These are phyloP conservation scores for Passiflora organensis DNA, from an alignment of 345 rosid genomes.

Conservation along the genomic window DNA sequence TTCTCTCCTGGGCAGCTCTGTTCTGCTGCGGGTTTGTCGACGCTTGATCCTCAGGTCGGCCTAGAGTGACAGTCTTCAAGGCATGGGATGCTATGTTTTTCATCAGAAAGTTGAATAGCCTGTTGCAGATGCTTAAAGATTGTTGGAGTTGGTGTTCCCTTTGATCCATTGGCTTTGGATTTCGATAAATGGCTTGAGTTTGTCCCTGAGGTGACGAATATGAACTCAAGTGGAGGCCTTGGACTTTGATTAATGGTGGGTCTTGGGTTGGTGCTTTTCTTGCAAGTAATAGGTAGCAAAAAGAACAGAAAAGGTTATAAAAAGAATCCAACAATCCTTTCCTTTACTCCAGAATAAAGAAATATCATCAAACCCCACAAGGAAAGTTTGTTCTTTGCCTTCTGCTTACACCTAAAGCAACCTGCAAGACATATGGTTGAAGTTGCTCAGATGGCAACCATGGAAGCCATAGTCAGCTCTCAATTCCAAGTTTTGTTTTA, in stretches of 20 bases:
- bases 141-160: slow-evolving; percentile 15
- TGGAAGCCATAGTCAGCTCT: too few relatives aligned
- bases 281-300: slow-evolving; percentile 10
- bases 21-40: background rate
- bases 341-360: slow-evolving; percentile 33
- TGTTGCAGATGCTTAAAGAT: slow-evolving; percentile 30
- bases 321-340: slow-evolving; percentile 21
- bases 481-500: too few relatives aligned
- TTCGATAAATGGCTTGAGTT: background rate
- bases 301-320: background rate
- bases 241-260: slow-evolving; percentile 1
- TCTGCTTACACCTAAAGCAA: background rate
- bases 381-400: background rate
- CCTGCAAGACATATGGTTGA: background rate
- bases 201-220: slow-evolving; percentile 1
- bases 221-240: background rate
- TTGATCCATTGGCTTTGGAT: slow-evolving; percentile 27
- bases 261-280: slow-evolving; percentile 20
- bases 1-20: background rate
- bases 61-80: slow-evolving; percentile 29
- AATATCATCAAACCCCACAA: background rate
- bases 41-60: slow-evolving; percentile 9
- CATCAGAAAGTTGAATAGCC: slow-evolving; percentile 32
- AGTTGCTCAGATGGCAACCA: too few relatives aligned
- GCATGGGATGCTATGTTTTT: slow-evolving; percentile 24